Evolutionary conservation across 2,329 filamentous ascomycete species (phyloP).

Genomic region (Venturia nashicola): DNA sequence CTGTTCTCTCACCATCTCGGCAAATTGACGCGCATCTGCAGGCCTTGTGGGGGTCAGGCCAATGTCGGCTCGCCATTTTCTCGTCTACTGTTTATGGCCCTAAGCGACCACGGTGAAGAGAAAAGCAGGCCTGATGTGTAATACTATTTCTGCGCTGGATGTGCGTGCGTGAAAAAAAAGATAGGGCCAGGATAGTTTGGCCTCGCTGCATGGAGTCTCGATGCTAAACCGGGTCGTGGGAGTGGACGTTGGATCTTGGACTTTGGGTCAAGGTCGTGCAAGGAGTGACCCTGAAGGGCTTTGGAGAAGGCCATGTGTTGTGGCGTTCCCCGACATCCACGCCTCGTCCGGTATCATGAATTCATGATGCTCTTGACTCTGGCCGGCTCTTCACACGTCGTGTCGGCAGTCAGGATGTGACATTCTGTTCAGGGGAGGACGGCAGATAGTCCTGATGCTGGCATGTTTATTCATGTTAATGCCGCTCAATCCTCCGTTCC

Average conservation of each 20-base stretch:
- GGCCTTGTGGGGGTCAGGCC: neutral
- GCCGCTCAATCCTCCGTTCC: conserved; percentile 1
- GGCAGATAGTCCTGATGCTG: neutral
- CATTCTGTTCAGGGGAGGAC: neutral
- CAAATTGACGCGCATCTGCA: conserved; percentile 1
- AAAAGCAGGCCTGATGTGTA: neutral
- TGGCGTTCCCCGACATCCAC: too few relatives aligned
- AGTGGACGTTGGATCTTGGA: neutral
- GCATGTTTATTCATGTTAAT: neutral
- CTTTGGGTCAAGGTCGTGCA: neutral
- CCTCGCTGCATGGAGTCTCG: neutral
- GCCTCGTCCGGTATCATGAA: too few relatives aligned
- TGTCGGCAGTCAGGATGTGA: neutral
- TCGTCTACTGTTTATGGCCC: neutral
- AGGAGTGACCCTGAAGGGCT: neutral
- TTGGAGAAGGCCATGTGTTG: neutral
- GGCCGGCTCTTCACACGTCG: neutral
- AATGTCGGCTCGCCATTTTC: neutral
- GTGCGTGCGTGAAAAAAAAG: neutral
- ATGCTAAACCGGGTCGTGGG: conserved; percentile 2
- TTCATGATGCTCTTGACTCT: neutral
- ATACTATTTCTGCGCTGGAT: neutral
- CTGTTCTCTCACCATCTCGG: neutral
- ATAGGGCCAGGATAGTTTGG: neutral
- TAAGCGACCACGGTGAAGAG: conserved; percentile 1